phyloP scores from a whole-genome alignment of 148 eudicot genomes.

The Vaccinium vitisidaea region DNA sequence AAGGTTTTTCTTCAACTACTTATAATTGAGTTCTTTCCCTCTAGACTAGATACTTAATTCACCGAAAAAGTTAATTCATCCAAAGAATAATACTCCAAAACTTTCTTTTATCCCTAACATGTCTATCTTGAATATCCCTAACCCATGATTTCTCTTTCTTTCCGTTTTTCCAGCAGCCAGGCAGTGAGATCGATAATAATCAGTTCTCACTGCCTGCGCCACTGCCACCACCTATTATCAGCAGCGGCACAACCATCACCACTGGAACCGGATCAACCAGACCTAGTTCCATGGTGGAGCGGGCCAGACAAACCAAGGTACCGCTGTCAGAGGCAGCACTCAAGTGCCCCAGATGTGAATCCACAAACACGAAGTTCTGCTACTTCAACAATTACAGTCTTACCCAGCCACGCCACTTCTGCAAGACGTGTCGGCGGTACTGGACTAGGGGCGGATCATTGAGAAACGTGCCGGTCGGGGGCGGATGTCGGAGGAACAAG shows the following conservation, averaged over 20 bases:
- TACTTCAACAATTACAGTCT: slow-evolving; percentile 27
- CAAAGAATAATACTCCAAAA: background rate
- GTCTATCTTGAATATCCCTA: slow-evolving; percentile 14
- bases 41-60: too few species aligned
- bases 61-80: background rate
- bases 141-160: background rate
- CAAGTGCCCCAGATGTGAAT: slow-evolving; percentile 25
- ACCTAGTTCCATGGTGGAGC: slow-evolving; percentile 14
- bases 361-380: slow-evolving; percentile 24
- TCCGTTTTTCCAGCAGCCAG: slow-evolving; percentile 12
- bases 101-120: background rate
- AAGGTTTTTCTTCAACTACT: background rate
- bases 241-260: background rate
- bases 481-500: slow-evolving; percentile 28
- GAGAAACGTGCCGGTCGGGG: slow-evolving; percentile 27
- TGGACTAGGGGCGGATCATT: slow-evolving; percentile 26
- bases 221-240: background rate
- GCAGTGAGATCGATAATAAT: background rate
- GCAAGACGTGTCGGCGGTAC: slow-evolving; percentile 29
- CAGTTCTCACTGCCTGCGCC: slow-evolving; percentile 5
- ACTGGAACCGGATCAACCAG: background rate
- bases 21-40: background rate
- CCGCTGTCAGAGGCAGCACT: slow-evolving; percentile 12
- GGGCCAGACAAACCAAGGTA: slow-evolving; percentile 10
- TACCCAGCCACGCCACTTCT: slow-evolving; percentile 26